A percentile compares a stretch with the other conserved stretches of the same genome.
Evolutionary conservation across 768 basidiomycete species (phyloP).

Genomic region (Mycena sanguinolenta): DNA sequence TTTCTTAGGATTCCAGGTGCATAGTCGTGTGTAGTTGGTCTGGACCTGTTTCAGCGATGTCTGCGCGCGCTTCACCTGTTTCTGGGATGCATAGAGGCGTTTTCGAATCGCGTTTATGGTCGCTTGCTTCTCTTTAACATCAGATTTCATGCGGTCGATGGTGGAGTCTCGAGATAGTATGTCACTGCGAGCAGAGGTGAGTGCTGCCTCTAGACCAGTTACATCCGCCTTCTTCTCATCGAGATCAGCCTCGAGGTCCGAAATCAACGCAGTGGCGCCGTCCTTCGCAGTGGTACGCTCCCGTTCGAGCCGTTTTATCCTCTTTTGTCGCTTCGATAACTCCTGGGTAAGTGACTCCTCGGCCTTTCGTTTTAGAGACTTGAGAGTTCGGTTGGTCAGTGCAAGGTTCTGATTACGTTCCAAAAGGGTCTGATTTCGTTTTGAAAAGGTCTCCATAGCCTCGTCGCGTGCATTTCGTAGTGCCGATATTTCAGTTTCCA

Average conservation of each 20-base stretch:
- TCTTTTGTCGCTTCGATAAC: neutral
- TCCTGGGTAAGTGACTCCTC: too few relatives aligned
- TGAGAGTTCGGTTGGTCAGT: too few relatives aligned
- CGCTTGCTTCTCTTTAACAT: neutral
- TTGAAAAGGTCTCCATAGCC: too few relatives aligned
- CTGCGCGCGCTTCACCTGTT: neutral
- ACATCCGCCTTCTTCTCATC: neutral
- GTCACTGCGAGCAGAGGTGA: neutral
- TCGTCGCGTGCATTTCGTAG: too few relatives aligned
- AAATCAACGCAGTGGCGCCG: too few relatives aligned
- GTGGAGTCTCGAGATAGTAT: neutral
- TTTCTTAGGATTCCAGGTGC: conserved; percentile 5
- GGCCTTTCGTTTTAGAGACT: too few relatives aligned
- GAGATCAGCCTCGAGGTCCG: neutral
- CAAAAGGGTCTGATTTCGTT: too few relatives aligned
- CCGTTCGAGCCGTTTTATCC: conserved; percentile 4
- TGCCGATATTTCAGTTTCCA: too few relatives aligned
- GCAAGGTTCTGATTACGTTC: too few relatives aligned
- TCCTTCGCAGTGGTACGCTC: neutral
- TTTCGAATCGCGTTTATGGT: neutral
- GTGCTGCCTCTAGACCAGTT: neutral
- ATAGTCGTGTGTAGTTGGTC: neutral
- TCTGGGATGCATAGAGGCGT: neutral
- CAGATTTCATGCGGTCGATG: neutral
- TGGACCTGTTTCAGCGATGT: neutral